Evolutionary conservation across 2,329 filamentous ascomycete genomes (phyloP), one percentile per base, ranked within the genome.

Genomic region (Stagonosporopsis cucurbitacearum): DNA sequence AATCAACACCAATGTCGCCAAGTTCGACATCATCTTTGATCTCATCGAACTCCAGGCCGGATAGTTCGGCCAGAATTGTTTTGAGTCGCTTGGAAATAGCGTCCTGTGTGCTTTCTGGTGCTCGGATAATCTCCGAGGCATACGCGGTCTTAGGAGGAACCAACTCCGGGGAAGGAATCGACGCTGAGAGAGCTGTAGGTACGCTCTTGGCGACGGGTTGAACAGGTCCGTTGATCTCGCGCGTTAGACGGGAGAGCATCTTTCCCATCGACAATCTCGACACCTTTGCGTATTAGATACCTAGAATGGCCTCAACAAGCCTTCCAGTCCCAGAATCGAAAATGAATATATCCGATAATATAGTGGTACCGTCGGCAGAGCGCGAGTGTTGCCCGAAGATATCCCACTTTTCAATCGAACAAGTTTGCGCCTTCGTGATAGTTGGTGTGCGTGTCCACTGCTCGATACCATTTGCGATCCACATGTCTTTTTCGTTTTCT

Each of bases 1-100:
- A 78, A 50, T 78, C 76, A 12, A 78, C 65, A 2, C 77, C 76
- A 11, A 78, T 53, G 26, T 76, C 73, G 7, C 58, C 65, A 22
- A 77, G 56, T 7, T 64, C 56, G 2, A 60, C 48, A 15, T 67
- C 62, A 3, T 58, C 51, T 22, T 45, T 64, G 42, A 33, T 33
- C 17, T 44, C 41, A 22, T 33, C 26, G 11, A 22, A n/a, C 5
- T 32, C 41, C 4, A 26, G 25, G 61, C 61, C 61, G 35, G 60
- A 37, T 33, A 63, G 36, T 13, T 62, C 50, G 0, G 51, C 52
- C 11, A 65, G n/a, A 12, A 63, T 37, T 8, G 23, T 50, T 13
- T 36, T 28, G 17, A 59, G 19, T 22, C 43, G 43, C 25, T 51
- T 42, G 6, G 33, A 39, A 15, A 57, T 43, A 25, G 49, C 50